Evolutionary conservation across 257 asterid genomes (phyloP).

Genomic region (Solanum rostratum): DNA sequence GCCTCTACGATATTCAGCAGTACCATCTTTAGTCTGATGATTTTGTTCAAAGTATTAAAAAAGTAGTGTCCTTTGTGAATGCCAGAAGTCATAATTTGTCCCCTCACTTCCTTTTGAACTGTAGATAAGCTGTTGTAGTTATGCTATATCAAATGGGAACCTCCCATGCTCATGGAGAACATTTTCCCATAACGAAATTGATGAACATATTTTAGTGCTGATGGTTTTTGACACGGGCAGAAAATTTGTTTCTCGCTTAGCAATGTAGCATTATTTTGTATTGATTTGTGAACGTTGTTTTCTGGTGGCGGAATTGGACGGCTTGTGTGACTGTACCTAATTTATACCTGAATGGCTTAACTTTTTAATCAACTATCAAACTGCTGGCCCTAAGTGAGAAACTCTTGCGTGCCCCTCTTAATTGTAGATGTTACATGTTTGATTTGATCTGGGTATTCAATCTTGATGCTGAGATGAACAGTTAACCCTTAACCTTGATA

Average conservation of each 20-base stretch:
- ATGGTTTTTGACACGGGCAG: no score
- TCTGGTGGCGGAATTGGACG: neutral
- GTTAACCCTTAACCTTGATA: no score
- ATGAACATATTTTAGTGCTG: neutral
- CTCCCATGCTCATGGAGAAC: neutral
- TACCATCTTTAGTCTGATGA: neutral
- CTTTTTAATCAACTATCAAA: neutral
- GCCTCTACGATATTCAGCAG: slow-evolving; percentile 39
- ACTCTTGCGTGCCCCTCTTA: neutral
- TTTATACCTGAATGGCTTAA: no score
- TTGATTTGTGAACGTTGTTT: neutral
- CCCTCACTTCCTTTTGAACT: neutral
- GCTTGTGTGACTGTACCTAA: neutral
- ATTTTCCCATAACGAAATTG: neutral
- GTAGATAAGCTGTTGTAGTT: neutral
- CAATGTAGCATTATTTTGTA: neutral
- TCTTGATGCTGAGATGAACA: no score
- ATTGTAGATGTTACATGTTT: neutral
- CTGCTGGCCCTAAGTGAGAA: neutral
- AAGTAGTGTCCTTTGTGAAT: neutral
- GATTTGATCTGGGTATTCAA: no score
- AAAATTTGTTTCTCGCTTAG: neutral
- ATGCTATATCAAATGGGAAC: neutral
- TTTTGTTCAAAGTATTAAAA: neutral
- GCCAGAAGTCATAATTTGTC: neutral